phyloP scores from a whole-genome alignment of 1,284 basidiomycete species.

The Leccinum ponderosum region DNA sequence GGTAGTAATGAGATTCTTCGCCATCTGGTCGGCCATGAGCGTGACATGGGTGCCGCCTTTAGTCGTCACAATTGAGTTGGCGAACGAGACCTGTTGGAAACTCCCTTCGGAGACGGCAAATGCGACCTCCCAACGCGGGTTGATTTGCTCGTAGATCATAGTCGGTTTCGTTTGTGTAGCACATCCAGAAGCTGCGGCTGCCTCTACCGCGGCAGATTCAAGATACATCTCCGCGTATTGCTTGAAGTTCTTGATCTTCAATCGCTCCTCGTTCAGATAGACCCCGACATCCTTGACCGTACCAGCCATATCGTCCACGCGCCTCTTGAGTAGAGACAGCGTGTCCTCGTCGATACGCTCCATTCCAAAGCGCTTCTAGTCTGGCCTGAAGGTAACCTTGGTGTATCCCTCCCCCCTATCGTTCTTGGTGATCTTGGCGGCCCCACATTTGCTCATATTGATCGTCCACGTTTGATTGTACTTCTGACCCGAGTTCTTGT shows the following conservation, averaged over 20 bases:
- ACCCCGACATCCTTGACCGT: slow-evolving; percentile 95
- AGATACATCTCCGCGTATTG: slow-evolving; percentile 97
- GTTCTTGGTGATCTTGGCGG: slow-evolving; percentile 93
- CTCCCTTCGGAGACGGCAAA: slow-evolving; percentile 93
- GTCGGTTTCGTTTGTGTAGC: slow-evolving; percentile 75
- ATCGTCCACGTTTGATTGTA: slow-evolving; percentile 95
- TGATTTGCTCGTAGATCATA: slow-evolving; percentile 83
- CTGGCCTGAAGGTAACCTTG: slow-evolving; percentile 93
- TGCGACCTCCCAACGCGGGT: slow-evolving; percentile 92
- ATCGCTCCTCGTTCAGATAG: slow-evolving; percentile 86
- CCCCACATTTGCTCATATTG: slow-evolving; percentile 90
- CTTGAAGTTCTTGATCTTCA: slow-evolving; percentile 97
- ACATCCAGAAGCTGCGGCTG: slow-evolving; percentile 67
- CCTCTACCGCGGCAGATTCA: slow-evolving; percentile 66
- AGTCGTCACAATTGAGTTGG: slow-evolving; percentile 96
- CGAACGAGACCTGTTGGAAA: slow-evolving; percentile 95
- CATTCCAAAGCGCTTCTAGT: slow-evolving; percentile 94
- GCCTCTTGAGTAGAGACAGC: slow-evolving; percentile 86
- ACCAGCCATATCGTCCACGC: slow-evolving; percentile 97
- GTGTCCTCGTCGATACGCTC: slow-evolving; percentile 90
- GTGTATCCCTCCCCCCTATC: slow-evolving; percentile 88
- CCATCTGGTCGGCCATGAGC: slow-evolving; percentile 86
- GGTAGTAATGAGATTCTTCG: slow-evolving; percentile 77
- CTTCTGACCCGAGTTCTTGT: slow-evolving; percentile 85
- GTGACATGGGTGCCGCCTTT: slow-evolving; percentile 97